Base-by-base conservation (phyloP, 2,329 filamentous ascomycete genomes). In the Exophiala sp. region DNA sequence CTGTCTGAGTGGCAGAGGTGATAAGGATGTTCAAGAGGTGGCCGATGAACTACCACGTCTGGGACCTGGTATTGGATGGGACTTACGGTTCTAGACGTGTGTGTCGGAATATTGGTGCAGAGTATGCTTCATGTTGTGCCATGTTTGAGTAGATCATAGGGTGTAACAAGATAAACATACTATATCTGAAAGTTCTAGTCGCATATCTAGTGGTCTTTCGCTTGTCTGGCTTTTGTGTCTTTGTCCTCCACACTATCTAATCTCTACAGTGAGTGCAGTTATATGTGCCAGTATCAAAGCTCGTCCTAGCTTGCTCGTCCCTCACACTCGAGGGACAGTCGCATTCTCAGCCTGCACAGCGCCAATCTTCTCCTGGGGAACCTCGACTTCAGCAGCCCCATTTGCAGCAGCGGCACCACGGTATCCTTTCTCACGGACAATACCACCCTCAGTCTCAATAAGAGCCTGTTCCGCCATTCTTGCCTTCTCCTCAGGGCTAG, bases 21-120 rank as follows among this genome's bases (percentile, higher is more conserved):
- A 99, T 74, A 99, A 99, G 83, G 94, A 99, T 68, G 94, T 99
- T 55, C 91, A 99, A 82, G 95, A 89, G 66, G 92, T 99, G 47
- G 94, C 94, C 0, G 94, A 99, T 68, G 90, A 95, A 74, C 75
- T 99, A 68, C 92, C 92, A 14, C 88, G 81, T 63, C 72, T 99
- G 58, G 92, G 94, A 0, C 94, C 94, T 6, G 79, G 87, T 77
- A 97, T 99, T 72, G 90, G 79, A 44, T 86, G 83, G 83, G 82
- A 85, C 68, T 65, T 85, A 72, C 76, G 82, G 59, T 84, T 75
- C 68, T 73, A 74, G 66, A 55, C 7, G 24, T 29, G 1, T 29
- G 24, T 8, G 2, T 3, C 7, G 7, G 24, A 29, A 5, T 5
- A 29, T 4, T 5, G 5, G 24, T 4, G 24, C 24, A 29, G 4